These are phyloP conservation scores for Porphyridium purpureum DNA, from an alignment of 23 red algal species.

Conservation along the genomic window DNA sequence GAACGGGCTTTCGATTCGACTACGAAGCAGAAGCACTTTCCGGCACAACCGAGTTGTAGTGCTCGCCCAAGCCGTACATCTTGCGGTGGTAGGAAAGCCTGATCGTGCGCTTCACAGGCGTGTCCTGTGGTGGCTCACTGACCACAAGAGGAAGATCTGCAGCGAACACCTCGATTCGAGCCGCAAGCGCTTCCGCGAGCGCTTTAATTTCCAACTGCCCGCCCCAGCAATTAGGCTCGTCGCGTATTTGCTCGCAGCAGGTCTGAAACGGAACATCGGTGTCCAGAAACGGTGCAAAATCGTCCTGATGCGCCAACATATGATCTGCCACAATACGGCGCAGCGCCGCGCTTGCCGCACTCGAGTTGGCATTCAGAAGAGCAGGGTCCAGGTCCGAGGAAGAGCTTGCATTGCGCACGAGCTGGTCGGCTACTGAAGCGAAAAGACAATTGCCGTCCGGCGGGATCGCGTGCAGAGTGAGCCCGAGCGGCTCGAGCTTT, in stretches of 20 bases:
- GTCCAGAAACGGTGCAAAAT: conserved; percentile 65
- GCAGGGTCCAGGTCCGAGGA: conserved; percentile 3
- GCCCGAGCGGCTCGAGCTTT: no score
- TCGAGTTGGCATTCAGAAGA: no score
- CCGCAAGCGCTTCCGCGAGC: conserved; percentile 18
- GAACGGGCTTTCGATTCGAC: no score
- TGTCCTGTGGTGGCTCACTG: conserved; percentile 1
- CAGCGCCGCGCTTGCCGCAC: no score
- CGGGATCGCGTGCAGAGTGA: conserved; percentile 28
- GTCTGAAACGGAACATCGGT: conserved; percentile 8
- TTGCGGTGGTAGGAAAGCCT: conserved; percentile 54
- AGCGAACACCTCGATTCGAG: conserved; percentile 48
- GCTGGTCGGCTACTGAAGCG: conserved; percentile 48
- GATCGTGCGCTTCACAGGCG: conserved; percentile 15
- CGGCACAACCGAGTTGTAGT: conserved; percentile 57
- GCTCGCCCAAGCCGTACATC: conserved; percentile 55
- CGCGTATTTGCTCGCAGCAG: no score
- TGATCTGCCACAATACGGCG: conserved; percentile 22
- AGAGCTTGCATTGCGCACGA: conserved; percentile 8
- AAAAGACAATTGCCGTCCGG: conserved; percentile 76
- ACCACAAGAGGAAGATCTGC: conserved; percentile 52
- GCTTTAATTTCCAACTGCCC: conserved; percentile 57
- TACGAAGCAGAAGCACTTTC: no score
- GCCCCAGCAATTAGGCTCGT: no score
- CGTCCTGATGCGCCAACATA: conserved; percentile 10